Evolutionary conservation across 2,329 filamentous ascomycete genomes (phyloP).

Genomic region (Alternaria panax): DNA sequence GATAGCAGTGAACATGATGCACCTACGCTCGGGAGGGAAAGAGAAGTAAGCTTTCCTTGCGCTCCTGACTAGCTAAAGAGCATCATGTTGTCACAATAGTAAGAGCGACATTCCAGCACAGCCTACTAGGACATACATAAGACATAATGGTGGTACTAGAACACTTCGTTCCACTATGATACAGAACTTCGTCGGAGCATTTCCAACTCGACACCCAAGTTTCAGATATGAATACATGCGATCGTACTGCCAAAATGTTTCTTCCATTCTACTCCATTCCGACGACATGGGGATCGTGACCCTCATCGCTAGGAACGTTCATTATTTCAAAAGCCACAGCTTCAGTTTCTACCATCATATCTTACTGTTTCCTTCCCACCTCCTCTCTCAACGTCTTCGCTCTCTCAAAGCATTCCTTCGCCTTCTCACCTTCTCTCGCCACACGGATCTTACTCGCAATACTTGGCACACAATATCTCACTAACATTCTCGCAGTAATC

Average conservation of each 20-base stretch:
- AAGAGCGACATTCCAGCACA: too few species aligned
- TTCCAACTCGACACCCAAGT: neutral
- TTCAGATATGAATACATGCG: neutral
- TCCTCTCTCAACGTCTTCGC: neutral
- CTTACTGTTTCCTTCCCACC: neutral
- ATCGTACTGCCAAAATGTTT: neutral
- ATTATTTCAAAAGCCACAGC: neutral
- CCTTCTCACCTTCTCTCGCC: neutral
- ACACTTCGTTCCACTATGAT: neutral
- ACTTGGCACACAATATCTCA: neutral
- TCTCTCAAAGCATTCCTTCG: neutral
- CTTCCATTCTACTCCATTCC: neutral
- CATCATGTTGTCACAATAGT: neutral
- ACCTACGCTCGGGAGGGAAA: neutral
- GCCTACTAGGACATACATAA: too few species aligned
- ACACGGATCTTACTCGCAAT: conserved; percentile 7
- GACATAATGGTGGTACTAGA: neutral
- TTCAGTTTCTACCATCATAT: neutral
- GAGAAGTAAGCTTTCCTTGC: neutral
- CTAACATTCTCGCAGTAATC: conserved; percentile 2
- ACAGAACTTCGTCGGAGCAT: too few species aligned
- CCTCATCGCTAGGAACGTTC: neutral
- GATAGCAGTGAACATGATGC: neutral
- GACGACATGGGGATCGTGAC: neutral
- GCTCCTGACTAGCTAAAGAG: neutral